These are phyloP conservation scores for Pestalotiopsis sp. DNA, from an alignment of 2,329 filamentous ascomycete genomes.

Conservation along the genomic window DNA sequence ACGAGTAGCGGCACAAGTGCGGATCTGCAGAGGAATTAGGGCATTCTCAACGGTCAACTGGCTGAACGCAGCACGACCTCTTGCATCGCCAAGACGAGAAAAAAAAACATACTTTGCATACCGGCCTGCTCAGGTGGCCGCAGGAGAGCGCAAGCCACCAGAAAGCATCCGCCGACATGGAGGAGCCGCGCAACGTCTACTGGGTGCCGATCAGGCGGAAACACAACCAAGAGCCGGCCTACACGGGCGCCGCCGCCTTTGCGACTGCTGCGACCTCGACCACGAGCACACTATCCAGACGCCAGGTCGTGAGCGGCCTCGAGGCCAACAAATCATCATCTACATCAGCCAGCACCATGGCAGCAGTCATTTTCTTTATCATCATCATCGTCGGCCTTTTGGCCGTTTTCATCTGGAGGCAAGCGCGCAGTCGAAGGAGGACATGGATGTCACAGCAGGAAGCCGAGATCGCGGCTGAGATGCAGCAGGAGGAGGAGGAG, in stretches of 20 bases:
- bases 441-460: not conserved
- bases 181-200: not conserved
- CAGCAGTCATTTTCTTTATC: not conserved
- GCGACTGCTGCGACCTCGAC: not conserved
- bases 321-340: not conserved
- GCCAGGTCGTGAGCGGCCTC: not conserved
- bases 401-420: not conserved
- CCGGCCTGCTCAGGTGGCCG: not conserved
- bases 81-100: not conserved
- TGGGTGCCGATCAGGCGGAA: slow-evolving; percentile 2
- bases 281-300: not conserved
- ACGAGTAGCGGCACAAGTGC: not conserved
- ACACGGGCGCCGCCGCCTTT: not conserved
- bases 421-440: not conserved
- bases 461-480: not conserved
- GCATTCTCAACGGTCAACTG: not conserved
- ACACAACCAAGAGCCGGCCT: not conserved
- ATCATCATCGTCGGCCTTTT: not conserved
- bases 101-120: not conserved
- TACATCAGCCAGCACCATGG: not conserved
- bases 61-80: not conserved
- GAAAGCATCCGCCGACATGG: not conserved
- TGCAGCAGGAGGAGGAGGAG: not conserved
- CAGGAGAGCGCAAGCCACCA: not conserved
- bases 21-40: not conserved